Conservation (phyloP, 441 rosid genomes). For the Gossypium schwendimanii region DNA sequence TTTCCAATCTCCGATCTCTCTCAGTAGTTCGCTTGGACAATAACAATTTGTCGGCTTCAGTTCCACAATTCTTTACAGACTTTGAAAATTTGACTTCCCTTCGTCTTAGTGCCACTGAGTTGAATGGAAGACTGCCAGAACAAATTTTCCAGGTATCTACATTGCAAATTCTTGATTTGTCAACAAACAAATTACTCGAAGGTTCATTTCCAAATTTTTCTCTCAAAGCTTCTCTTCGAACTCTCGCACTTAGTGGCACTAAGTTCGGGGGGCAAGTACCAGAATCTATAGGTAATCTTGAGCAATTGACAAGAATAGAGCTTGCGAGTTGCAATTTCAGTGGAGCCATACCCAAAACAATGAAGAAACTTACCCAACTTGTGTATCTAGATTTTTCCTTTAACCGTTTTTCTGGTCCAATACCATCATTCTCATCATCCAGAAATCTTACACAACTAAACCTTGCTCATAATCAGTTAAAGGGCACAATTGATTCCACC, state of each 20-base stretch:
- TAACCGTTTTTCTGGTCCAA: background rate
- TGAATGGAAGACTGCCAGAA: conserved; percentile 28
- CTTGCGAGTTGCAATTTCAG: conserved; percentile 7
- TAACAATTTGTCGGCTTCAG: conserved; percentile 25
- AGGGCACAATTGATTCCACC: conserved; percentile 5
- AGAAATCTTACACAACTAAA: background rate
- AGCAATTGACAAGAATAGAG: too few relatives aligned
- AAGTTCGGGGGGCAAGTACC: conserved; percentile 24
- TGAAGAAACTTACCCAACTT: conserved; percentile 16
- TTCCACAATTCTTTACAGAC: conserved; percentile 28
- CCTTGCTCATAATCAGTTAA: conserved; percentile 11
- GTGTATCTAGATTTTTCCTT: conserved; percentile 15
- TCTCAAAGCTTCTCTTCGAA: conserved; percentile 15
- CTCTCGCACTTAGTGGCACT: background rate
- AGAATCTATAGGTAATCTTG: conserved; percentile 19
- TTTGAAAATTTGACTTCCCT: conserved; percentile 21
- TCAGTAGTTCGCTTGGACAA: conserved; percentile 4
- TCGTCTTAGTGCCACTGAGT: conserved; percentile 1
- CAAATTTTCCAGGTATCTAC: conserved; percentile 12
- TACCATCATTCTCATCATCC: background rate
- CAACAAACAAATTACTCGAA: conserved; percentile 2
- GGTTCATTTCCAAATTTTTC: conserved; percentile 19
- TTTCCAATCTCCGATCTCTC: too few relatives aligned
- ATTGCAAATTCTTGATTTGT: conserved; percentile 21
- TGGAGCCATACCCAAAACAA: conserved; percentile 25